Evolutionary conservation across 1,284 basidiomycete genomes (phyloP).

Genomic region (Salmacisia buchloeana): DNA sequence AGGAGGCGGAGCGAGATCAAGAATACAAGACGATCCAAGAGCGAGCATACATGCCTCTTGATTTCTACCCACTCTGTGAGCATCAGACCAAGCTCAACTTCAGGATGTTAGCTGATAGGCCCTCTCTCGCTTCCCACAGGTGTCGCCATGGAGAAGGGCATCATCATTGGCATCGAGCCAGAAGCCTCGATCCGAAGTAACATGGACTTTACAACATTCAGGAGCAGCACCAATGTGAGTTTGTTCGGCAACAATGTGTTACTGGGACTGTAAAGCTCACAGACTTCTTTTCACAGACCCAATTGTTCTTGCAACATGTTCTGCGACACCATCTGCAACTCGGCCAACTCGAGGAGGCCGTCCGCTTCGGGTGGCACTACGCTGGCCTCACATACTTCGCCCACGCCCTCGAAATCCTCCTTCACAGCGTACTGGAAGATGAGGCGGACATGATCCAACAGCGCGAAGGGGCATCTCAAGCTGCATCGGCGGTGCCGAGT

Average conservation of each 20-base stretch:
- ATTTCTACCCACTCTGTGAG: constrained; percentile 93
- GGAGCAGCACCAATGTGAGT: constrained; percentile 78
- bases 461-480: neutral
- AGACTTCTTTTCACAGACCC: constrained; percentile 59
- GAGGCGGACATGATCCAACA: constrained; percentile 57
- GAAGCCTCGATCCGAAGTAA: constrained; percentile 71
- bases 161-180: constrained; percentile 91
- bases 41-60: constrained; percentile 79
- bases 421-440: constrained; percentile 90
- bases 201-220: constrained; percentile 84
- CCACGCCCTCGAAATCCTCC: constrained; percentile 85
- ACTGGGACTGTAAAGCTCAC: neutral
- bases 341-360: constrained; percentile 56
- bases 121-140: constrained; percentile 45
- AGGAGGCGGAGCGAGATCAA: constrained; percentile 41
- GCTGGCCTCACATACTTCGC: constrained; percentile 84
- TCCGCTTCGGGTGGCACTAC: constrained; percentile 80
- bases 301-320: constrained; percentile 89
- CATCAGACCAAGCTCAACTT: too few relatives aligned
- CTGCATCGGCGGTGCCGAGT: neutral
- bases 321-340: constrained; percentile 70
- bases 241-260: neutral
- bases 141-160: constrained; percentile 95
- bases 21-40: constrained; percentile 70
- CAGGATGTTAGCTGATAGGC: neutral